These are phyloP conservation scores for Lasiosphaeriaceae sp. DNA, from an alignment of 495 filamentous ascomycete genomes.

Conservation along the genomic window DNA sequence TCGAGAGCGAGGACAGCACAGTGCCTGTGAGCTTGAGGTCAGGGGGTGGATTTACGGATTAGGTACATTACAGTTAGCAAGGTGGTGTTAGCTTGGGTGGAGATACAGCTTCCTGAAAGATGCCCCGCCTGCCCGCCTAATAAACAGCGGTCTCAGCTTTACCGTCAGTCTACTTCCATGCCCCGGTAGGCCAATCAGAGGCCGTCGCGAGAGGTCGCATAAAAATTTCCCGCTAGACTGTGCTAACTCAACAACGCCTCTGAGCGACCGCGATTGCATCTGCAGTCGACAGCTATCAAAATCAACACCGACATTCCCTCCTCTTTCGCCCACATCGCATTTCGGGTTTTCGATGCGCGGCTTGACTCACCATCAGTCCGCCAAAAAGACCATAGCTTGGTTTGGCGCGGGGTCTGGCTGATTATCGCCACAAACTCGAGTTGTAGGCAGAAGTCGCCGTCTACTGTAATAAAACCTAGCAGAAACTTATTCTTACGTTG, in stretches of 20 bases:
- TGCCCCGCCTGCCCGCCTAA: not conserved
- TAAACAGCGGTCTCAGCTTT: not conserved
- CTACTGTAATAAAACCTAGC: not conserved
- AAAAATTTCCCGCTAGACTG: constrained; percentile 21
- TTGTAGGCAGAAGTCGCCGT: constrained; percentile 4
- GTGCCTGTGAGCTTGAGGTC: too few species aligned
- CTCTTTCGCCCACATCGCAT: constrained; percentile 1
- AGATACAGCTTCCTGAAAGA: too few species aligned
- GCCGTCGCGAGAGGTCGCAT: constrained; percentile 6
- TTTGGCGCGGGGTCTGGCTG: constrained; percentile 17
- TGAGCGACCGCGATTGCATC: not conserved
- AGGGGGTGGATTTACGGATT: too few species aligned
- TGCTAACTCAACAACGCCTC: not conserved
- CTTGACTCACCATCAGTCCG: not conserved
- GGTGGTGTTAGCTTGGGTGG: too few species aligned
- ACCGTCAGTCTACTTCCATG: not conserved
- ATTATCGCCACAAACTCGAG: constrained; percentile 10
- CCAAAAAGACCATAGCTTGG: constrained; percentile 16
- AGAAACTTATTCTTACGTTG: not conserved
- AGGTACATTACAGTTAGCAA: too few species aligned
- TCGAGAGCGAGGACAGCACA: too few species aligned
- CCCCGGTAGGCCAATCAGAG: constrained; percentile 17
- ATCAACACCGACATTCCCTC: not conserved
- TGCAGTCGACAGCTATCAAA: not conserved
- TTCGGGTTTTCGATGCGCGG: constrained; percentile 19